Base-by-base conservation (phyloP, 768 basidiomycete genomes). In the Strobilomyces confusus region DNA sequence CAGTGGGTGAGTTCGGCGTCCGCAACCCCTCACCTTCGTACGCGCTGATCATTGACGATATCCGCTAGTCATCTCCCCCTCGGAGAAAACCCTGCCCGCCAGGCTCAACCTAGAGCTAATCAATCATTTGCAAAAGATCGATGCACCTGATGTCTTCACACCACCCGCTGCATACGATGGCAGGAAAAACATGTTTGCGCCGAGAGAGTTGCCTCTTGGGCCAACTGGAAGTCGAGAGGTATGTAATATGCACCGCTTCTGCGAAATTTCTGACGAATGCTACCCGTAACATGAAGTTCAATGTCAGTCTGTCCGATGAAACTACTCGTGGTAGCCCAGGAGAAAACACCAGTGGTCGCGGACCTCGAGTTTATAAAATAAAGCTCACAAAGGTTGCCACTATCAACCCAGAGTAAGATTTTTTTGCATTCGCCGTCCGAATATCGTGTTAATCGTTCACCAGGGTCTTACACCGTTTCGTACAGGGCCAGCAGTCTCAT, bases 111-210 rank as follows among this genome's bases (percentile, higher is more conserved):
- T 92, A 75, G 82, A 86, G 14, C 69, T 92, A 11, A 83, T 92
- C 44, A 75, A 76, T 14, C 73, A 72, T 15, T 66, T 92, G 14
- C 91, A 92, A 64, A 73, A 71, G 5, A 65, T 71, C 0, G 74
- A 79, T 5, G 80, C 82, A 1, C 82, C 81, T 0, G 69, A 78
- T n/a, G 72, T 87, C 20, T 92, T 92, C 63, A 87, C 80, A 3
- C 88, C 87, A 11, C 80, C 77, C 14, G 84, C 77, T 17, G 89
- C 81, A 2, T 92, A 90, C 55, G 90, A 92, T 53, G 89, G 89
- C 0, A 77, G 87, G 38, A 92, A 90, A 68, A 92, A 91, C 56
- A 66, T 84, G 44, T 92, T 88, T 60, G 75, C 84, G 22, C 70
- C 81, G 14, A 74, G 79, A 36, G 75, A 79, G 52, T 73, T 91